These are phyloP conservation scores for Dothidotthia symphoricarpi DNA, from an alignment of 2,329 filamentous ascomycete species.

Conservation along the genomic window DNA sequence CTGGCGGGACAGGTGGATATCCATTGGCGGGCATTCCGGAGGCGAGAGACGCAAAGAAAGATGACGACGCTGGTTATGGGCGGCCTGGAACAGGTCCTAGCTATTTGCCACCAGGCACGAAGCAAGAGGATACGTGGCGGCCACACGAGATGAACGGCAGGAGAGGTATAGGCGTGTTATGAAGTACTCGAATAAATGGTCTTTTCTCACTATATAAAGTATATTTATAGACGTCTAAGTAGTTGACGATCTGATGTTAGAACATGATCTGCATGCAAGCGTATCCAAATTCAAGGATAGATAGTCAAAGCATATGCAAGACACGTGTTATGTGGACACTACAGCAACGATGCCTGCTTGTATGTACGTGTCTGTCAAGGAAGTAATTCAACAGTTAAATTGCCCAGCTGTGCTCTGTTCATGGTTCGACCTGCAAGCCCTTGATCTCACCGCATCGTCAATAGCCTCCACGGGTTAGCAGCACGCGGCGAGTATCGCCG, in stretches of 20 bases:
- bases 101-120: slow-evolving; percentile 77
- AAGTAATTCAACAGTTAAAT: too few relatives aligned
- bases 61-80: slow-evolving; percentile 51
- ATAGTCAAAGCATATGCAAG: too few relatives aligned
- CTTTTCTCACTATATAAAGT: background rate
- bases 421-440: background rate
- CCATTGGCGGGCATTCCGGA: slow-evolving; percentile 25
- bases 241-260: background rate
- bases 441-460: slow-evolving; percentile 1
- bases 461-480: slow-evolving; percentile 5
- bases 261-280: too few relatives aligned
- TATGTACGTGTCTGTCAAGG: too few relatives aligned
- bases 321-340: too few relatives aligned
- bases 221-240: too few relatives aligned
- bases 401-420: too few relatives aligned
- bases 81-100: slow-evolving; percentile 41
- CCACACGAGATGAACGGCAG: slow-evolving; percentile 26
- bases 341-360: too few relatives aligned
- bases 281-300: too few relatives aligned
- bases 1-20: slow-evolving; percentile 36
- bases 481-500: slow-evolving; percentile 5
- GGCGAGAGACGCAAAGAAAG: slow-evolving; percentile 55
- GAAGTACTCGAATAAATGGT: slow-evolving; percentile 5
- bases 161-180: slow-evolving; percentile 27
- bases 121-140: slow-evolving; percentile 80